Base-by-base conservation (phyloP, 352 stramenopile species). In the Phytophthora sp. region DNA sequence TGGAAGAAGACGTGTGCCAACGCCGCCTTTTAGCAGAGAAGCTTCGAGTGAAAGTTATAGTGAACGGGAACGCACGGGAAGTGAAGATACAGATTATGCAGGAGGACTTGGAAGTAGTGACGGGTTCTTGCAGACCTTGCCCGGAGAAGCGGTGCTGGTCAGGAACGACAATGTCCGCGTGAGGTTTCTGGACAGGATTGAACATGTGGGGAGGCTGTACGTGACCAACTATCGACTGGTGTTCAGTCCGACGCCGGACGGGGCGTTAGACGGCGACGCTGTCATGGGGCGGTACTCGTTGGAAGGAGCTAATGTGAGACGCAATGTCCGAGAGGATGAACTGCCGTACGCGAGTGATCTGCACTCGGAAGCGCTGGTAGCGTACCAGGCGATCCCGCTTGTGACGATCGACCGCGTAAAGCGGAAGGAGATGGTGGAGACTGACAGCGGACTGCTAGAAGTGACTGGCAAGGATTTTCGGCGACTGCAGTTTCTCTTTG, bases 201-300 rank as follows among this genome's bases (percentile, higher is more conserved):
- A 83, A 13, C 77, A 89, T 58, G 23, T 68, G 0, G 84, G 87
- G 0, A 93, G 65, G 27, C 58, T 95, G 13, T 92, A 88, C 50
- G 76, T 94, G 42, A 95, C 82, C 17, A 93, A 89, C 57, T 95
- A 88, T 62, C 78, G 87, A 38, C 70, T 95, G 31, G 74, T 95
- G 7, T 94, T 95, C 55, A 90, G 74, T 26, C 82, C 85, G 9
- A 62, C 39, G 4, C 4, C 45, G 9, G 65, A 54, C n/a, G 26
- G n/a, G 39, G 27, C 62, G 35, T 13, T 62, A 9, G 32, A 51
- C 27, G 59, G 45, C 15, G 50, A 66, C 18, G 42, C 60, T 9
- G 38, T 48, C 3, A 53, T 50, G 26, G 18, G 41, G 18, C 60
- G 69, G 23, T 57, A 59, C 27, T 68, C 44, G 0, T 42, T 62